Conservation (phyloP, 1,139 yeast genomes). For the Arxiozyma heterogenica region DNA sequence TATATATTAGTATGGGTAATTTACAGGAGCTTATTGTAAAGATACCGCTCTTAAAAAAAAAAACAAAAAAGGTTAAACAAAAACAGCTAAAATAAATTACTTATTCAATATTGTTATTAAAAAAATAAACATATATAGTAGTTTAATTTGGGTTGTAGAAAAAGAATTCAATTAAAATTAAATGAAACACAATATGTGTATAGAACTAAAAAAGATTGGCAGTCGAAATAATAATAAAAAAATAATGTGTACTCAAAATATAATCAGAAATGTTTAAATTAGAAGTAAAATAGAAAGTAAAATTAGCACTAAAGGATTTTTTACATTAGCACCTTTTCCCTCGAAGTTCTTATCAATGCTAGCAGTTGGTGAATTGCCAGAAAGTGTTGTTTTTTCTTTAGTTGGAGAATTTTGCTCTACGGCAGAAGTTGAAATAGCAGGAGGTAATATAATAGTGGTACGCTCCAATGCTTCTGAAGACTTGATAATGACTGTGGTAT, state of each 20-base stretch:
- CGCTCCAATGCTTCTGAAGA: background rate
- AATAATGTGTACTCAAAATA: background rate
- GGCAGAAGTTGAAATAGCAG: background rate
- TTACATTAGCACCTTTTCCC: background rate
- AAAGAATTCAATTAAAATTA: background rate
- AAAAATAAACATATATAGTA: too few species aligned
- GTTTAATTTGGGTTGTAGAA: background rate
- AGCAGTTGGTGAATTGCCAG: background rate
- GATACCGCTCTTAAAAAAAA: too few species aligned
- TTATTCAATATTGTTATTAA: too few species aligned
- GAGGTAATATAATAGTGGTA: background rate
- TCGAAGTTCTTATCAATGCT: background rate
- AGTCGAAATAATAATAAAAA: background rate
- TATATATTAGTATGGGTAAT: too few species aligned
- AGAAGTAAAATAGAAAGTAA: background rate
- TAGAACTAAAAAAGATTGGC: background rate
- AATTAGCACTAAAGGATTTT: background rate
- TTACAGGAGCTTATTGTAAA: too few species aligned
- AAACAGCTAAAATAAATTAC: too few species aligned
- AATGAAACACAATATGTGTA: background rate
- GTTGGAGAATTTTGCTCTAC: background rate
- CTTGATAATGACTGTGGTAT: background rate
- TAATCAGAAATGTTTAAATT: background rate
- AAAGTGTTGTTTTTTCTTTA: background rate
- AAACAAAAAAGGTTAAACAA: too few species aligned